phyloP scores from a whole-genome alignment of 2,329 filamentous ascomycete genomes.

The Monosporascus ibericus region DNA sequence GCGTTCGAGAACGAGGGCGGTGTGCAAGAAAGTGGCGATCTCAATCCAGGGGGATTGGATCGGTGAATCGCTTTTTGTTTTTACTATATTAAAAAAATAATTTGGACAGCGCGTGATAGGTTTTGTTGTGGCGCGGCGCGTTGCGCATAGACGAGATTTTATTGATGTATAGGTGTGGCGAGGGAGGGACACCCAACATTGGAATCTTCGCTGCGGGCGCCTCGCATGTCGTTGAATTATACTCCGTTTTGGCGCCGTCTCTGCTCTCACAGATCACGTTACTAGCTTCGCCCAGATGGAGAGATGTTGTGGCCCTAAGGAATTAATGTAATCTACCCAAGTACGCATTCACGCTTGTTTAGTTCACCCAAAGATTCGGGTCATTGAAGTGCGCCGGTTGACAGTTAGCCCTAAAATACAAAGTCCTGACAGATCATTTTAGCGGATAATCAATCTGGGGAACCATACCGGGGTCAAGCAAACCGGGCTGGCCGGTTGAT shows the following conservation, averaged over 20 bases:
- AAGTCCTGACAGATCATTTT: slow-evolving; percentile 28
- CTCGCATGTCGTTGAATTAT: slow-evolving; percentile 15
- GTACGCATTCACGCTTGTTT: slow-evolving; percentile 27
- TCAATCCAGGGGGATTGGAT: background rate
- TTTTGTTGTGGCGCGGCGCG: too few relatives aligned
- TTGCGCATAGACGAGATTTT: too few relatives aligned
- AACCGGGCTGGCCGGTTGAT: background rate
- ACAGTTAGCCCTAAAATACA: slow-evolving; percentile 17
- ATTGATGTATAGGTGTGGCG: background rate
- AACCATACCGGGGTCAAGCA: slow-evolving; percentile 16
- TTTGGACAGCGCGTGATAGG: too few relatives aligned
- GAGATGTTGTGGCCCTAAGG: slow-evolving; percentile 21
- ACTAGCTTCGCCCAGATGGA: slow-evolving; percentile 15
- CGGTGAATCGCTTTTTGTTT: background rate
- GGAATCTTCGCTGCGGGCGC: background rate
- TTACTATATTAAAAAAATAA: background rate
- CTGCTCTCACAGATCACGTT: background rate
- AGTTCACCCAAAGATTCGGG: slow-evolving; percentile 27
- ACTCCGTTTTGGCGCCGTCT: background rate
- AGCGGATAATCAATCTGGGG: slow-evolving; percentile 31
- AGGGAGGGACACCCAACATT: background rate
- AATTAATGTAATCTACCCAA: slow-evolving; percentile 6
- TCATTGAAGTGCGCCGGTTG: slow-evolving; percentile 20
- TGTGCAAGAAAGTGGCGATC: background rate
- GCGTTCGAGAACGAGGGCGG: background rate